Percentiles rank a stretch among this genome's conserved stretches.
Conservation (phyloP, 768 basidiomycete species). For the Fomitopsis pulvina region DNA sequence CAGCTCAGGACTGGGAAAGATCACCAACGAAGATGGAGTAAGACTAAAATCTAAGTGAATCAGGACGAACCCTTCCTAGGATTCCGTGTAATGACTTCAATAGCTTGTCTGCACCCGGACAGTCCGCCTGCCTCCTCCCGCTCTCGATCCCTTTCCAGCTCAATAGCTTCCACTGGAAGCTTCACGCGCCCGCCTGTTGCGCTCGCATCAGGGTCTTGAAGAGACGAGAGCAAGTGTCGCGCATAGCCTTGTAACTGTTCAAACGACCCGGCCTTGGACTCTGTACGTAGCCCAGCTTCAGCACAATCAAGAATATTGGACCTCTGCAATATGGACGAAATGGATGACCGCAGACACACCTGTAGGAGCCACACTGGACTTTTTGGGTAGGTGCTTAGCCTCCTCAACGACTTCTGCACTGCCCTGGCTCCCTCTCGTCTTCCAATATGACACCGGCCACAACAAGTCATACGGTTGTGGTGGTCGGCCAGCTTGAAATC, state of each 20-base stretch:
- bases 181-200: constrained; percentile 11
- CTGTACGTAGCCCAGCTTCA: neutral
- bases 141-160: constrained; percentile 22
- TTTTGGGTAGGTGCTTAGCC: neutral
- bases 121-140: constrained; percentile 27
- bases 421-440: constrained; percentile 3
- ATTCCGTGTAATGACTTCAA: constrained; percentile 86
- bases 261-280: constrained; percentile 23
- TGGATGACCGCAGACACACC: neutral
- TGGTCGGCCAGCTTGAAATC: constrained; percentile 37
- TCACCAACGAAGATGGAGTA: constrained; percentile 2
- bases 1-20: constrained; percentile 3
- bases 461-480: constrained; percentile 74
- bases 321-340: too few species aligned
- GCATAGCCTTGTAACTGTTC: constrained; percentile 51
- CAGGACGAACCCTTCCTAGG: constrained; percentile 70
- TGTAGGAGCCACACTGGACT: neutral
- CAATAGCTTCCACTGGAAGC: constrained; percentile 13
- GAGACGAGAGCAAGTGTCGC: constrained; percentile 38
- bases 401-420: constrained; percentile 1
- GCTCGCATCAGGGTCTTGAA: constrained; percentile 24
- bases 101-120: constrained; percentile 72
- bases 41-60: neutral
- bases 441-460: constrained; percentile 51
- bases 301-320: neutral